Evolutionary conservation across 1,284 basidiomycete species (phyloP).

Genomic region (Microbotryomycetes sp.): DNA sequence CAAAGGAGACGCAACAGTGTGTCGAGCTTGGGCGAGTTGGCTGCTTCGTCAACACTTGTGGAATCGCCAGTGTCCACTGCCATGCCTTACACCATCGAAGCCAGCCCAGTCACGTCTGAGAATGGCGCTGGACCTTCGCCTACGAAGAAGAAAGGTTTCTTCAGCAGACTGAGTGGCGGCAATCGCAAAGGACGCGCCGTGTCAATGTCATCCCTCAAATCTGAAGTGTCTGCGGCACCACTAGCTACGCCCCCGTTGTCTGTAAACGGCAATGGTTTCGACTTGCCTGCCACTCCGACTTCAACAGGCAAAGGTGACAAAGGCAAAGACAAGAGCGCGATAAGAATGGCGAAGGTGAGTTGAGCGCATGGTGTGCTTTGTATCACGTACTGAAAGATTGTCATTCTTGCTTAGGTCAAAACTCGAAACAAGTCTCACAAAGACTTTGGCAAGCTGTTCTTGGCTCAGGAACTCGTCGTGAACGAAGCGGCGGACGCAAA

Average conservation of each 20-base stretch:
- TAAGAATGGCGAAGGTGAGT: slow-evolving; percentile 10
- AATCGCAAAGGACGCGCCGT: not conserved
- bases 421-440: slow-evolving; percentile 23
- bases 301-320: not conserved
- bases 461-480: slow-evolving; percentile 38
- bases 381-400: not conserved
- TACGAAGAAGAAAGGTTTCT: slow-evolving; percentile 1
- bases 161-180: not conserved
- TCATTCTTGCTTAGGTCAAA: slow-evolving; percentile 6
- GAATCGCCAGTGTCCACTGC: no score
- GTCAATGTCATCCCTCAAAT: not conserved
- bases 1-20: not conserved
- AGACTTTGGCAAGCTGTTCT: slow-evolving; percentile 36
- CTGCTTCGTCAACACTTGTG: no score
- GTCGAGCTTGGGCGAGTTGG: not conserved
- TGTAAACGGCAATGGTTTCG: not conserved
- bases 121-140: not conserved
- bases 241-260: not conserved
- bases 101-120: not conserved
- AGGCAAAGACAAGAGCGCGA: slow-evolving; percentile 4
- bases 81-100: not conserved
- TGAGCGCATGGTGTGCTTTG: not conserved
- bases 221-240: not conserved
- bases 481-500: not conserved
- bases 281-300: not conserved